These are phyloP conservation scores for Geranium incanum DNA, from an alignment of 441 rosid genomes.

Conservation along the genomic window DNA sequence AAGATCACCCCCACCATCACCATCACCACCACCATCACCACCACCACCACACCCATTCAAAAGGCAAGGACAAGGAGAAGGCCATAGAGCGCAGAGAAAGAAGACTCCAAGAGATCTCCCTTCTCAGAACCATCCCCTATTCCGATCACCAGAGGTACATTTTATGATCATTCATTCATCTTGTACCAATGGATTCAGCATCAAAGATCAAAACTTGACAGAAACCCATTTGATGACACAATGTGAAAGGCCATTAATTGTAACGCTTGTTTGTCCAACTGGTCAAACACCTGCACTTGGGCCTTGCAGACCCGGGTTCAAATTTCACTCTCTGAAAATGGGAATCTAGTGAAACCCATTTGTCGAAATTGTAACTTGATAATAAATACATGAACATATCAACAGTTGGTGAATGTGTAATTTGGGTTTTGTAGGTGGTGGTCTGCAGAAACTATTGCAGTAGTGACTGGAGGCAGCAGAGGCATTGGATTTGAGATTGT, in stretches of 20 bases:
- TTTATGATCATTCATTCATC: background rate
- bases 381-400: too few species aligned
- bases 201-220: background rate
- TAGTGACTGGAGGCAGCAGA: constrained; percentile 80
- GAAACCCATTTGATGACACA: background rate
- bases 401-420: background rate
- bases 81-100: constrained; percentile 74
- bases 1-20: background rate
- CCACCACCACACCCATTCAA: background rate
- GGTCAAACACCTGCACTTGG: too few species aligned
- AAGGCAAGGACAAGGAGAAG: constrained; percentile 35
- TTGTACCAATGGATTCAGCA: background rate
- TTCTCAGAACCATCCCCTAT: constrained; percentile 79
- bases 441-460: constrained; percentile 70
- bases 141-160: constrained; percentile 71
- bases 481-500: constrained; percentile 87
- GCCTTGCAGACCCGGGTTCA: too few species aligned
- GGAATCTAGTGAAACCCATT: constrained; percentile 2
- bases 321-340: too few species aligned
- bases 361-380: background rate
- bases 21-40: background rate
- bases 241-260: background rate
- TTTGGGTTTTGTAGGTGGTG: constrained; percentile 60
- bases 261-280: background rate
- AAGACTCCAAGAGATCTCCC: constrained; percentile 74